Conservation (phyloP, 2,329 filamentous ascomycete species). For the Apiospora aurea region DNA sequence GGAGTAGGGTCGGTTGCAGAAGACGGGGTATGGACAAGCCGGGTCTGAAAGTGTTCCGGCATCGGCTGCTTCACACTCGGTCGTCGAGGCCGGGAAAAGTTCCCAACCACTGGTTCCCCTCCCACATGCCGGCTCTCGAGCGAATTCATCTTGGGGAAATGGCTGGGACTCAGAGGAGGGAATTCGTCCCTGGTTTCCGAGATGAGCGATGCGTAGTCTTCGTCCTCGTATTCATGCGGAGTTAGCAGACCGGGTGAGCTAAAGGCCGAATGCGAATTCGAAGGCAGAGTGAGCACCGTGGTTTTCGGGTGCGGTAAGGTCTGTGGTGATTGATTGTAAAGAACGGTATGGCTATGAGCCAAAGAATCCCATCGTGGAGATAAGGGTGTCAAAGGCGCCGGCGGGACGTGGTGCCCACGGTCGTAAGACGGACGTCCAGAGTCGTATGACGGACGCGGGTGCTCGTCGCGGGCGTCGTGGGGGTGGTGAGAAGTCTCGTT, state of each 20-base stretch:
- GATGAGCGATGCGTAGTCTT: neutral
- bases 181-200: slow-evolving; percentile 38
- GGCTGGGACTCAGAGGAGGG: slow-evolving; percentile 29
- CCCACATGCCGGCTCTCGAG: slow-evolving; percentile 40
- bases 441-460: slow-evolving; percentile 26
- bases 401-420: slow-evolving; percentile 39
- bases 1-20: slow-evolving; percentile 34
- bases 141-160: slow-evolving; percentile 37
- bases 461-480: slow-evolving; percentile 15
- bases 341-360: slow-evolving; percentile 35
- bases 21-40: slow-evolving; percentile 36
- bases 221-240: slow-evolving; percentile 24
- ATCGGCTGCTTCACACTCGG: slow-evolving; percentile 56
- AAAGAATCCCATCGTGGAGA: slow-evolving; percentile 58
- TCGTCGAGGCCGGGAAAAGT: slow-evolving; percentile 67
- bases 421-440: neutral
- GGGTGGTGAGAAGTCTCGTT: neutral
- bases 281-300: slow-evolving; percentile 5
- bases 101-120: slow-evolving; percentile 53
- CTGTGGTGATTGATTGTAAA: slow-evolving; percentile 37
- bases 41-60: slow-evolving; percentile 44
- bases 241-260: slow-evolving; percentile 30
- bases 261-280: slow-evolving; percentile 28
- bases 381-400: slow-evolving; percentile 42
- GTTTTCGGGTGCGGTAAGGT: slow-evolving; percentile 36